A percentile compares a stretch with the other conserved stretches of the same genome.
phyloP scores from a whole-genome alignment of 2,329 filamentous ascomycete species.

The Neonectria punicea region DNA sequence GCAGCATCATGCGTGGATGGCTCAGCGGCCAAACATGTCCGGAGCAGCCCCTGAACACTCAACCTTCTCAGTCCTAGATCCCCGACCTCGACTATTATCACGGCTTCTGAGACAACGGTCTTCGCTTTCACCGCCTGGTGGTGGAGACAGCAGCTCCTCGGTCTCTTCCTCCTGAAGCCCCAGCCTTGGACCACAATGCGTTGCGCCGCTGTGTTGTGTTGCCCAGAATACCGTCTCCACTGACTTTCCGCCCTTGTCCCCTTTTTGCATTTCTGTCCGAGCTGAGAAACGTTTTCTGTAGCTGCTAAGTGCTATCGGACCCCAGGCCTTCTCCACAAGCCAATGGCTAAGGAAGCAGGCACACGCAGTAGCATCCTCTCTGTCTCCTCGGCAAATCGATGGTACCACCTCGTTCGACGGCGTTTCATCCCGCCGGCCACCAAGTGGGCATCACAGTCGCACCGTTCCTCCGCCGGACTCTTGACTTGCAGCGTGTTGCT shows the following conservation, averaged over 20 bases:
- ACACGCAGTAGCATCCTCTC: slow-evolving; percentile 8
- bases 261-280: background rate
- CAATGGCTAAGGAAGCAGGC: background rate
- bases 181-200: slow-evolving; percentile 5
- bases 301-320: background rate
- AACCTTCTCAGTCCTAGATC: background rate
- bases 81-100: background rate
- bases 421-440: slow-evolving; percentile 32
- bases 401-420: slow-evolving; percentile 34
- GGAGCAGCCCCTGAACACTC: background rate
- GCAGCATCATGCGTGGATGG: background rate
- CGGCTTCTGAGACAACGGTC: slow-evolving; percentile 7
- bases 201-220: background rate
- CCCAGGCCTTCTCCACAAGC: slow-evolving; percentile 18
- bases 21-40: background rate
- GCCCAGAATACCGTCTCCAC: slow-evolving; percentile 6
- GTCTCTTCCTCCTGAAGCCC: background rate
- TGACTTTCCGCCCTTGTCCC: background rate
- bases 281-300: slow-evolving; percentile 10
- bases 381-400: slow-evolving; percentile 31
- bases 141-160: slow-evolving; percentile 6
- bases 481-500: slow-evolving; percentile 15
- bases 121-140: slow-evolving; percentile 16
- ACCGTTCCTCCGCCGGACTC: slow-evolving; percentile 21
- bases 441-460: slow-evolving; percentile 35